Evolutionary conservation across 257 asterid genomes (phyloP), one percentile per base, ranked within the genome.

Genomic region (Echium plantagineum): DNA sequence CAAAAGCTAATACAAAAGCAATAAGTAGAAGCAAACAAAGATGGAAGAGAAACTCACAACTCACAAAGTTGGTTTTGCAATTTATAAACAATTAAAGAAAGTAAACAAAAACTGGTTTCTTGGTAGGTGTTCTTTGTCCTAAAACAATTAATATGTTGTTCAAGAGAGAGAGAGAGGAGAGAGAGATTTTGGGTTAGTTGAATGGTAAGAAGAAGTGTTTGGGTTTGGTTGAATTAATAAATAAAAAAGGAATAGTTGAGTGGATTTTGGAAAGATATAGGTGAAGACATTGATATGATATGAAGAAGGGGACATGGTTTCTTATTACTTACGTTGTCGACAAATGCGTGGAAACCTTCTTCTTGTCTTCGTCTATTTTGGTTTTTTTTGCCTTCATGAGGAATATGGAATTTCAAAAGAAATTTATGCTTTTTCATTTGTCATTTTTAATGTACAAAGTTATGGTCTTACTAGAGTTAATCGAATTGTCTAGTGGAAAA

Each of bases 321-420:
- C 71, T 65, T 78, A 63, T 68, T 75, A 73, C 79, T 78, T 72
- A 78, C 75, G 75, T 65, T 78, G 87, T 71, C 81, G 80, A 68
- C 71, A 75, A 70, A 54, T 69, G 87, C 81, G 74, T 79, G 84
- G 77, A 78, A 67, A 80, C 55, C 13, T 63, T 19, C 67, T 59
- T 54, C 66, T 74, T 78, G 78, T 74, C 74, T 69, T 64, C 49
- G 55, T 38, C 60, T 60, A 74, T 56, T 75, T 70, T 66, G 77
- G 78, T 84, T 24, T 3, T 24, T 24, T 24, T 24, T 24, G 26
- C 26, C 26, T 24, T 24, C 3, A 3, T 24, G 26, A 24, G 26
- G 26, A 24, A 24, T 24, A 24, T 24, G 26, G 26, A 24, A 24
- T 24, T 24, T 24, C 26, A 1, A 24, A 24, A 26, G 2, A 24